Evolutionary conservation across 2,329 filamentous ascomycete genomes (phyloP).

Genomic region (Trichocomaceae sp.): DNA sequence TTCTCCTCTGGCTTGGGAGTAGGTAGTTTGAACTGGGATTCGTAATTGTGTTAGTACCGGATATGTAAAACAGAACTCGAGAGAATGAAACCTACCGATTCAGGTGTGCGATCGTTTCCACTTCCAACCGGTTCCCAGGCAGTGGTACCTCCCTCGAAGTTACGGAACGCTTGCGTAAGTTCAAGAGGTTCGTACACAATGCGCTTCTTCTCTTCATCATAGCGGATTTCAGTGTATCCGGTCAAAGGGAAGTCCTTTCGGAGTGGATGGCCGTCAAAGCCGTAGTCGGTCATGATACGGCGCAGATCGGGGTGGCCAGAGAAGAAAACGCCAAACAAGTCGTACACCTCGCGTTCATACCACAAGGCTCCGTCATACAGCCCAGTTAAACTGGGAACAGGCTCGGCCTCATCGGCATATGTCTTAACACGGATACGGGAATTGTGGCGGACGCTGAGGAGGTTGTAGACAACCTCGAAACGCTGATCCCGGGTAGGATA

Average conservation of each 20-base stretch:
- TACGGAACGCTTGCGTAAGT: conserved; percentile 95
- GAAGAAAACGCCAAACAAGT: conserved; percentile 97
- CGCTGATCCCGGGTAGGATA: conserved; percentile 92
- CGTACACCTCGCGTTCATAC: conserved; percentile 98
- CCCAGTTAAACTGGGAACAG: conserved; percentile 78
- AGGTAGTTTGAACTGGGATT: conserved; percentile 73
- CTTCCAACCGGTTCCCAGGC: conserved; percentile 63
- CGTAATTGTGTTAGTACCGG: not conserved
- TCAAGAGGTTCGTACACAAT: conserved; percentile 97
- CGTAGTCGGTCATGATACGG: conserved; percentile 98
- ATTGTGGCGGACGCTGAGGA: conserved; percentile 93
- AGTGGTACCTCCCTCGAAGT: conserved; percentile 85
- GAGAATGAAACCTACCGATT: conserved; percentile 46
- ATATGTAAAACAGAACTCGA: not conserved
- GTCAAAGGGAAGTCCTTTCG: conserved; percentile 98
- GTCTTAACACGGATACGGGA: conserved; percentile 96
- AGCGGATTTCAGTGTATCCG: conserved; percentile 95
- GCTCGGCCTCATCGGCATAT: conserved; percentile 91
- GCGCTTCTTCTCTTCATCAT: conserved; percentile 99
- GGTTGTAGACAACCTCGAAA: conserved; percentile 97
- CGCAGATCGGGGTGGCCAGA: conserved; percentile 88
- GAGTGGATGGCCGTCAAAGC: conserved; percentile 94
- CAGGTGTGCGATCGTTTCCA: conserved; percentile 72
- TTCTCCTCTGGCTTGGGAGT: conserved; percentile 90
- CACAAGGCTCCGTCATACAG: conserved; percentile 96